Conservation (phyloP, 257 asterid genomes). For the Catharanthus roseus region DNA sequence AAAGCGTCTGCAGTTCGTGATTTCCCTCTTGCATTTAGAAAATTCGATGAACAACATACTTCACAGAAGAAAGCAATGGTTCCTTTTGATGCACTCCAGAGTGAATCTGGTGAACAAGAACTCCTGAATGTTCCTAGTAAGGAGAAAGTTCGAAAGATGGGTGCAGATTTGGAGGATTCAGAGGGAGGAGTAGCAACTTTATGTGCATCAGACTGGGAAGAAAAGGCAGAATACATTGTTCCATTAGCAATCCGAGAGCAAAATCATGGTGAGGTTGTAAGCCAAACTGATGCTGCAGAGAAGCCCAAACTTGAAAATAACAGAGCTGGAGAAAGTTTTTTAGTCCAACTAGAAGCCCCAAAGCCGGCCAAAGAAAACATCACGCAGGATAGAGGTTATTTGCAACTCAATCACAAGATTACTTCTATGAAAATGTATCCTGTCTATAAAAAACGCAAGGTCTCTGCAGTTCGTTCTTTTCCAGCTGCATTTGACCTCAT, state of each 20-base stretch:
- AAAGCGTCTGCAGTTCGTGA: slow-evolving; percentile 9
- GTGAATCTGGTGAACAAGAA: neutral
- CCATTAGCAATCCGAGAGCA: neutral
- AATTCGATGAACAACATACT: neutral
- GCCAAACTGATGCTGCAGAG: neutral
- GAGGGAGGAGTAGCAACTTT: no score
- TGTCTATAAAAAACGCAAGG: neutral
- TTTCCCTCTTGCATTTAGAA: slow-evolving; percentile 15
- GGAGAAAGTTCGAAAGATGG: neutral
- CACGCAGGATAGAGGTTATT: no score
- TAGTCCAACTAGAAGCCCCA: neutral
- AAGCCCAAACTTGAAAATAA: neutral
- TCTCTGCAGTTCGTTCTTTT: slow-evolving; percentile 16
- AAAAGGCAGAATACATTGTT: neutral
- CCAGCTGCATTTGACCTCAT: neutral
- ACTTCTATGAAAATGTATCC: neutral
- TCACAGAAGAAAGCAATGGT: neutral
- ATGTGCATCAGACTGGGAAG: neutral
- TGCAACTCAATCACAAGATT: no score
- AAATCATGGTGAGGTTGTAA: neutral
- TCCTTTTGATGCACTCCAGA: neutral
- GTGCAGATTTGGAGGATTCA: neutral
- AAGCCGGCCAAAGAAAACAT: neutral
- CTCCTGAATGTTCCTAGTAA: neutral
- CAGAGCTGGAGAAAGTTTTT: neutral